These are phyloP conservation scores for Hibiscus trionum DNA, from an alignment of 345 rosid genomes.

Conservation along the genomic window DNA sequence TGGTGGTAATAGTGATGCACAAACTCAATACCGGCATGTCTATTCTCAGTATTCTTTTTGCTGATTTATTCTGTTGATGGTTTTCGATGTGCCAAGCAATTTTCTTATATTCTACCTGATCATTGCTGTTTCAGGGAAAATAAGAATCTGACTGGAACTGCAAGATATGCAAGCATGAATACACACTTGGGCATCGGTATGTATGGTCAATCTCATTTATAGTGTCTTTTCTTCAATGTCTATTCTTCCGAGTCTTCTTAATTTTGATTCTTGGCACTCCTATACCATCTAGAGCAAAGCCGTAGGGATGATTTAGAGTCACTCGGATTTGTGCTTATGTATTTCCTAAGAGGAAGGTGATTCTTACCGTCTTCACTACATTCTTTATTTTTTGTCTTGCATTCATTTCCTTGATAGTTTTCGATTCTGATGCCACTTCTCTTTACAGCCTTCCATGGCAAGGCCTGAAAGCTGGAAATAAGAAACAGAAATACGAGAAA, in stretches of 20 bases:
- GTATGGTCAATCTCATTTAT: neutral
- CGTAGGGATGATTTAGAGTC: conserved; percentile 97
- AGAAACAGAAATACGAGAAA: conserved; percentile 95
- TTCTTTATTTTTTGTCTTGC: neutral
- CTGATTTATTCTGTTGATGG: neutral
- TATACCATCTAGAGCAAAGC: conserved; percentile 64
- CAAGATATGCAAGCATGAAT: conserved; percentile 99
- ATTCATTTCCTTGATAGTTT: conserved; percentile 2
- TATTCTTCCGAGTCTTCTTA: neutral
- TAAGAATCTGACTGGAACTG: conserved; percentile 94
- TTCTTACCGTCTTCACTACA: conserved; percentile 8
- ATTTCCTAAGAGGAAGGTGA: conserved; percentile 94
- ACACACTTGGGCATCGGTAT: conserved; percentile 97
- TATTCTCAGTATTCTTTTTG: neutral
- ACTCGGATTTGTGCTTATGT: conserved; percentile 96
- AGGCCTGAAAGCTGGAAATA: conserved; percentile 95
- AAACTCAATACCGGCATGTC: neutral
- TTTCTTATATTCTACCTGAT: neutral
- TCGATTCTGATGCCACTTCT: conserved; percentile 15
- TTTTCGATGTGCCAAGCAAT: neutral
- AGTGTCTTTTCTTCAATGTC: neutral
- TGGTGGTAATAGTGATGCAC: neutral
- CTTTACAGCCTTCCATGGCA: conserved; percentile 92
- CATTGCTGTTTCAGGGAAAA: conserved; percentile 57
- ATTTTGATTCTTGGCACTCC: neutral